Conservation (phyloP, 495 filamentous ascomycete genomes). For the Talaromyces liani region DNA sequence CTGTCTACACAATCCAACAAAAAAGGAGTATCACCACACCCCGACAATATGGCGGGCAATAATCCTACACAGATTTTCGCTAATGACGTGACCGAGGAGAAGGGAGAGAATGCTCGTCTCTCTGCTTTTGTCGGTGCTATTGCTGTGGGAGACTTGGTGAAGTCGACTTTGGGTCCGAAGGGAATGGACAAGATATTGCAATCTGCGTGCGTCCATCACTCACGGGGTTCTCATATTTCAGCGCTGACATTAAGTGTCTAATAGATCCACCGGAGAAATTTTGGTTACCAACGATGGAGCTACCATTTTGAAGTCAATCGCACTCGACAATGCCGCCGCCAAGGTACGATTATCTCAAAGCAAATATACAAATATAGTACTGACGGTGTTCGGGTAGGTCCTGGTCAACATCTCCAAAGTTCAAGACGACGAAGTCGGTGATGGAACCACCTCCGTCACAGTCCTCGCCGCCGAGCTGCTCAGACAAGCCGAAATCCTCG, state of each 20-base stretch:
- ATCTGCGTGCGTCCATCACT: conserved; percentile 63
- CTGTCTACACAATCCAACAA: too few species aligned
- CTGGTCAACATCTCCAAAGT: conserved; percentile 99
- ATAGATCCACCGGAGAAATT: conserved; percentile 88
- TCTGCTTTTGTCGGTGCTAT: conserved; percentile 96
- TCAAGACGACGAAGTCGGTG: conserved; percentile 96
- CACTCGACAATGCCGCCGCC: conserved; percentile 96
- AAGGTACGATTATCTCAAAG: conserved; percentile 42
- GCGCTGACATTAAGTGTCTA: conserved; percentile 5
- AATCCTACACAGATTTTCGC: conserved; percentile 98
- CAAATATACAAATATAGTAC: background rate
- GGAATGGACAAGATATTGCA: conserved; percentile 99
- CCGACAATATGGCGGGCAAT: conserved; percentile 37
- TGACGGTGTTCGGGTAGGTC: background rate
- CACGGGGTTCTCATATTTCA: conserved; percentile 8
- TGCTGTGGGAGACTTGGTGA: conserved; percentile 92
- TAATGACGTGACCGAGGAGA: conserved; percentile 95
- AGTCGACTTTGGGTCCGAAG: conserved; percentile 94
- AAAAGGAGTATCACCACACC: background rate
- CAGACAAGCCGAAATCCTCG: conserved; percentile 92
- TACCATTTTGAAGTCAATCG: conserved; percentile 96
- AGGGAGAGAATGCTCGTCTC: conserved; percentile 97
- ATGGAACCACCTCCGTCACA: conserved; percentile 87
- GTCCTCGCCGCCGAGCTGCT: conserved; percentile 92
- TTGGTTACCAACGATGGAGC: conserved; percentile 98